phyloP scores from a whole-genome alignment of 2,329 filamentous ascomycete genomes.

The Fusarium musae region DNA sequence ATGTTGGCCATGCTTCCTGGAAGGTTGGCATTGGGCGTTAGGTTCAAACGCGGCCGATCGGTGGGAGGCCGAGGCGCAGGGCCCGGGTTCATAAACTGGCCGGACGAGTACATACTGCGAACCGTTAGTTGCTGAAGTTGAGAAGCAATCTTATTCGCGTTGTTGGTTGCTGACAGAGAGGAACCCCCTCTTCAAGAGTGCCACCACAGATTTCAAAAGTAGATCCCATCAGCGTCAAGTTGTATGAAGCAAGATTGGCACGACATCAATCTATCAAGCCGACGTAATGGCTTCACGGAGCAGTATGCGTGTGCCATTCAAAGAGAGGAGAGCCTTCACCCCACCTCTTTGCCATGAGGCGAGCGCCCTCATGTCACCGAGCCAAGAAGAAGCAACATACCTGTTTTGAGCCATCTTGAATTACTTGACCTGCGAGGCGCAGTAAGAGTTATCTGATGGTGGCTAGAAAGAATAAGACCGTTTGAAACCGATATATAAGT shows the following conservation, averaged over 20 bases:
- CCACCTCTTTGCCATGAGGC: conserved; percentile 21
- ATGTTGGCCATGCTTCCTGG: conserved; percentile 84
- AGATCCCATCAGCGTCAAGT: neutral
- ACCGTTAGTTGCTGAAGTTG: conserved; percentile 30
- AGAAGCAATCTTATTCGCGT: neutral
- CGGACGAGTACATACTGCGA: conserved; percentile 66
- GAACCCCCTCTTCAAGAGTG: neutral
- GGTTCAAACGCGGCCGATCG: conserved; percentile 82
- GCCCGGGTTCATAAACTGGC: conserved; percentile 94
- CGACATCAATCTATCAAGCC: neutral
- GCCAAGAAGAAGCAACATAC: conserved; percentile 33
- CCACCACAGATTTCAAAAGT: neutral
- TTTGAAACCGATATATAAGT: conserved; percentile 15
- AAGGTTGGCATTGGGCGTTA: conserved; percentile 80
- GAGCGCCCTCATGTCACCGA: conserved; percentile 6
- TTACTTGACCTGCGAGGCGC: conserved; percentile 18
- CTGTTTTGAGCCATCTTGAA: conserved; percentile 51
- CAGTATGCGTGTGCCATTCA: neutral
- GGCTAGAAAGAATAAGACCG: conserved; percentile 12
- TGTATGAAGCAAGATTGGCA: neutral
- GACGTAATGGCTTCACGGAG: neutral
- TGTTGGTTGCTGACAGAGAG: conserved; percentile 10
- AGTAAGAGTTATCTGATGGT: conserved; percentile 12
- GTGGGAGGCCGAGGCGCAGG: conserved; percentile 91
- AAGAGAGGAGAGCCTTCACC: conserved; percentile 23